Evolutionary conservation across 78 protist genomes (phyloP), one percentile per base, ranked within the genome.

Genomic region (Dictyostelium purpureum): DNA sequence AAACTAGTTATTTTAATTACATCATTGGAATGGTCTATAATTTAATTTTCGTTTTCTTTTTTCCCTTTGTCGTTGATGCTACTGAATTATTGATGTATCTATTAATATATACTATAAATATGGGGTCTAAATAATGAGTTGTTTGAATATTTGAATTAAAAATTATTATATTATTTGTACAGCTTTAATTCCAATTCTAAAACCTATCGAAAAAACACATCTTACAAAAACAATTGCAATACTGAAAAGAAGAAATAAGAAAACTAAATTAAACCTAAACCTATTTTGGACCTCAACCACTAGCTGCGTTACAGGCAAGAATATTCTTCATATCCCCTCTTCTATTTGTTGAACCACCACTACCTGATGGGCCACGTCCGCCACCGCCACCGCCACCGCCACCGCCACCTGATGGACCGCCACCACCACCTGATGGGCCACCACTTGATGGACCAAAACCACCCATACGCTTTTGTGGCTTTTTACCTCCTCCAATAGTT

Each of bases 221-320:
- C n/a, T n/a, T n/a, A n/a, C n/a, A n/a, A n/a, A n/a, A n/a, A n/a
- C n/a, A n/a, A n/a, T n/a, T n/a, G n/a, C n/a, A n/a, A n/a, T n/a
- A n/a, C n/a, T 52, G 21, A 52, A 52, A 52, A 19, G 2, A 9
- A 10, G 18, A 11, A 49, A 49, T 18, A 49, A 57, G 11, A 57
- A 57, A 57, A 57, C 66, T 57, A 63, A 33, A 63, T 26, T 12
- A 33, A 31, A 63, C n/a, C 35, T 63, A 28, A 63, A 63, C 71
- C 42, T 63, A 63, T 63, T 63, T 63, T 33, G 71, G 71, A 14
- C 42, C 81, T 67, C 76, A 67, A 67, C 76, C 76, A 37, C 52
- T 37, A n/a, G 76, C 76, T 6, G 76, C 52, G 38, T 67, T 67
- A 4, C 76, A 67, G 2, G 76, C 47, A 18, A 67, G 31, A 67